Evolutionary conservation across 208 protist genomes (phyloP).

Genomic region (Wallacemonas sp.): DNA sequence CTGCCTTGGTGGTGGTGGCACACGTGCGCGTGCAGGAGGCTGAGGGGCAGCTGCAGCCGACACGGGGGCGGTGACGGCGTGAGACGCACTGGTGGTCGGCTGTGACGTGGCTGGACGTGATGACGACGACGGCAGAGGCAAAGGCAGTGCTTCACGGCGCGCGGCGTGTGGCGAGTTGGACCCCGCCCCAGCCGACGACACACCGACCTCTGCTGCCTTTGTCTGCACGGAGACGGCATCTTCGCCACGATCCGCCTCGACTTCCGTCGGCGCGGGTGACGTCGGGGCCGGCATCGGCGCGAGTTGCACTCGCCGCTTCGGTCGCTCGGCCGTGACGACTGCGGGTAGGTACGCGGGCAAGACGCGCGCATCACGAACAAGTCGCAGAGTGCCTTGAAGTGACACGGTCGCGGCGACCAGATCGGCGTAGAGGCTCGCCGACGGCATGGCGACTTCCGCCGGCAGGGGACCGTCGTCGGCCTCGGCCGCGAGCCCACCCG

Average conservation of each 20-base stretch:
- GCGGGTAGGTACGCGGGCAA: conserved; percentile 49
- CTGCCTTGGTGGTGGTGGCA: neutral
- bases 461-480: neutral
- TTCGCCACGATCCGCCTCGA: neutral
- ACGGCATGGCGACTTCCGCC: neutral
- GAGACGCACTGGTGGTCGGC: no score
- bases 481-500: conserved; percentile 12
- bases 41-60: no score
- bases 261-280: neutral
- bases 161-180: no score
- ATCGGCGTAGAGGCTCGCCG: conserved; percentile 1
- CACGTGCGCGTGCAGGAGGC: neutral
- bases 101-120: no score
- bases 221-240: neutral
- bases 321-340: conserved; percentile 39
- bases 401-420: conserved; percentile 31
- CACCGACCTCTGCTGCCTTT: neutral
- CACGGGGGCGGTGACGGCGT: no score
- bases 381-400: conserved; percentile 26
- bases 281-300: neutral
- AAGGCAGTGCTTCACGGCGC: no score
- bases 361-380: conserved; percentile 43
- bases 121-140: no score
- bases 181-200: no score
- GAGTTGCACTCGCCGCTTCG: conserved; percentile 27